Percentiles rank a stretch among this genome's conserved stretches.
These are phyloP conservation scores for Oxytropis ochrocephala DNA, from an alignment of 306 rosid species.

Conservation along the genomic window DNA sequence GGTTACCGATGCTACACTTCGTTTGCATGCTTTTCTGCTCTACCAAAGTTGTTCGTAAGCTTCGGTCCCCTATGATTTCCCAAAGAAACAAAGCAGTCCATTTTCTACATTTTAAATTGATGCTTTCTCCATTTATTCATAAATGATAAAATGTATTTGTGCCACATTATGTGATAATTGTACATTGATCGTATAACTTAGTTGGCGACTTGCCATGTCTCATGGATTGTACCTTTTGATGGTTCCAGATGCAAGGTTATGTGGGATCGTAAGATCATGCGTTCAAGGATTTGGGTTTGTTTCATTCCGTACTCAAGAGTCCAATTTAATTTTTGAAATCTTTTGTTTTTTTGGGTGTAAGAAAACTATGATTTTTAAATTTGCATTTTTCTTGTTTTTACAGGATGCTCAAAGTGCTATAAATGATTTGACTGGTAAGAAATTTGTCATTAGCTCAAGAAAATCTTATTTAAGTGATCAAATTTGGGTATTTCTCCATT, in stretches of 20 bases:
- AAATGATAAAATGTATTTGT: too few species aligned
- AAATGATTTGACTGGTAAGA: constrained; percentile 94
- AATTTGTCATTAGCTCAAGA: neutral
- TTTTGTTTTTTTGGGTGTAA: neutral
- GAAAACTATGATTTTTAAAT: constrained; percentile 2
- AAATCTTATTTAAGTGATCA: neutral
- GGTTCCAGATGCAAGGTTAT: constrained; percentile 81
- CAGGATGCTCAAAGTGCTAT: constrained; percentile 97
- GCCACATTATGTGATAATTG: too few species aligned
- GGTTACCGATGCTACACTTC: constrained; percentile 94
- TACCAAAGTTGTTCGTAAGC: constrained; percentile 91
- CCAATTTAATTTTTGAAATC: neutral
- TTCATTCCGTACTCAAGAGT: constrained; percentile 89
- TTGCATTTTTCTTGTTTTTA: neutral
- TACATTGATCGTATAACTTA: constrained; percentile 1
- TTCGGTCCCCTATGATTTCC: constrained; percentile 21
- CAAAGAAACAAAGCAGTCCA: neutral
- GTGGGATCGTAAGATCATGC: constrained; percentile 99
- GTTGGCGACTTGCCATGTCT: neutral
- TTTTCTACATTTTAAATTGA: constrained; percentile 1
- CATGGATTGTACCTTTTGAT: neutral
- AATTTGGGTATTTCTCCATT: neutral
- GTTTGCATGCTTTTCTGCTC: constrained; percentile 89
- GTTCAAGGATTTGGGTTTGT: constrained; percentile 99
- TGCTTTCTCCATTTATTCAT: too few species aligned